Conservation (phyloP, 2,329 filamentous ascomycete species). For the Talaromyces sp. region DNA sequence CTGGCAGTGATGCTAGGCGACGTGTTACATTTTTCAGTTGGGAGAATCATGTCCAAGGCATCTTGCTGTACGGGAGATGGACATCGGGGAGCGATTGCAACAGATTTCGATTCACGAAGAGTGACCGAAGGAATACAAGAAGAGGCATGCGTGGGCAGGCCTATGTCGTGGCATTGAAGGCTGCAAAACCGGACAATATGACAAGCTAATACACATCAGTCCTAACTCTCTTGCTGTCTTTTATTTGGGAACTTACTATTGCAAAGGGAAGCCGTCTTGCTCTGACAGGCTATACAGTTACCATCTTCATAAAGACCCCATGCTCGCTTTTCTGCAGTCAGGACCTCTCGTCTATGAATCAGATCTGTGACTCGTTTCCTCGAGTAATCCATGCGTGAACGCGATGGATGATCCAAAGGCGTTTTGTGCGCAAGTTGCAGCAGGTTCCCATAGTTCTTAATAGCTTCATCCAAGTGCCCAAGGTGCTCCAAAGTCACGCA, state of each 20-base stretch:
- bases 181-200: conserved; percentile 26
- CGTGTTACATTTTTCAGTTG: conserved; percentile 12
- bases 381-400: conserved; percentile 22
- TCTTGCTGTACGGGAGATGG: conserved; percentile 19
- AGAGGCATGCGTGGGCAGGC: conserved; percentile 12
- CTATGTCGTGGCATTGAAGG: conserved; percentile 19
- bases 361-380: conserved; percentile 23
- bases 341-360: conserved; percentile 20
- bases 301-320: conserved; percentile 22
- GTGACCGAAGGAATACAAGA: conserved; percentile 26
- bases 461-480: conserved; percentile 23
- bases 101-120: conserved; percentile 25
- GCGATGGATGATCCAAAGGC: conserved; percentile 20
- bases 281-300: conserved; percentile 18
- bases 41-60: conserved; percentile 22
- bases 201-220: conserved; percentile 18
- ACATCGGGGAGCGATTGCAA: conserved; percentile 23
- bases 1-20: conserved; percentile 19
- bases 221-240: neutral
- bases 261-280: conserved; percentile 20
- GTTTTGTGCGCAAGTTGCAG: conserved; percentile 21
- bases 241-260: conserved; percentile 17
- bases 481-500: conserved; percentile 25
- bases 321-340: conserved; percentile 21
- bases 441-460: conserved; percentile 24